Evolutionary conservation across 2,329 filamentous ascomycete genomes (phyloP).

Genomic region (Sphaerulina vaccinii): DNA sequence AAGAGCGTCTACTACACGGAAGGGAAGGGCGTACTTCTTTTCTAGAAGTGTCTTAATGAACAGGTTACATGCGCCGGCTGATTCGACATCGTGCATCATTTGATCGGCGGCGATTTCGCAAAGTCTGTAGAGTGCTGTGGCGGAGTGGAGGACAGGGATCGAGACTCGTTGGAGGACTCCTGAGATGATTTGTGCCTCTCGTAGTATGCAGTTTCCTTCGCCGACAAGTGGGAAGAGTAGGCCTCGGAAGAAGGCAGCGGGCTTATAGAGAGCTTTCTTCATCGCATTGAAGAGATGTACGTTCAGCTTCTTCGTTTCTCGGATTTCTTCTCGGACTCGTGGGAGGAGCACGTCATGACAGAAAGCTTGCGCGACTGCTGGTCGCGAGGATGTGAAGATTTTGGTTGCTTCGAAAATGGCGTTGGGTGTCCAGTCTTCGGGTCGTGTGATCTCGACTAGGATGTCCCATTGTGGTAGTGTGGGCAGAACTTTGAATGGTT

Average conservation of each 20-base stretch:
- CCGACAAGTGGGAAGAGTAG: constrained; percentile 86
- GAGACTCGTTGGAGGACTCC: constrained; percentile 81
- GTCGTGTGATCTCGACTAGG: constrained; percentile 78
- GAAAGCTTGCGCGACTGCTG: constrained; percentile 77
- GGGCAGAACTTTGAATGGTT: constrained; percentile 95
- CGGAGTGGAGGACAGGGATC: constrained; percentile 87
- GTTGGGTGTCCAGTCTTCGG: constrained; percentile 75
- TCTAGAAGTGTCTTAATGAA: constrained; percentile 91
- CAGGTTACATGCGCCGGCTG: constrained; percentile 87
- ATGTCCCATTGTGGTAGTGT: constrained; percentile 90
- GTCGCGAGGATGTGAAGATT: constrained; percentile 85
- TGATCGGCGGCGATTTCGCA: constrained; percentile 95
- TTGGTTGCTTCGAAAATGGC: constrained; percentile 85
- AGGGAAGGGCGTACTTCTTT: constrained; percentile 95
- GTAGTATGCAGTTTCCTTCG: constrained; percentile 82
- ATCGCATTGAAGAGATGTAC: constrained; percentile 92
- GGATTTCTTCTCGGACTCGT: constrained; percentile 88
- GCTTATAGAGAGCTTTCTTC: constrained; percentile 91
- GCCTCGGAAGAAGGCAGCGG: constrained; percentile 94
- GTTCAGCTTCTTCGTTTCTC: constrained; percentile 91
- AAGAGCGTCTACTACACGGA: constrained; percentile 87
- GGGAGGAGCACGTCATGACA: constrained; percentile 84
- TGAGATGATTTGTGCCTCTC: constrained; percentile 88
- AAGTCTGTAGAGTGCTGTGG: constrained; percentile 83
- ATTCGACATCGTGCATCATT: constrained; percentile 76